Base-by-base conservation (phyloP, 768 basidiomycete species). In the Rhizopogon salebrosus region DNA sequence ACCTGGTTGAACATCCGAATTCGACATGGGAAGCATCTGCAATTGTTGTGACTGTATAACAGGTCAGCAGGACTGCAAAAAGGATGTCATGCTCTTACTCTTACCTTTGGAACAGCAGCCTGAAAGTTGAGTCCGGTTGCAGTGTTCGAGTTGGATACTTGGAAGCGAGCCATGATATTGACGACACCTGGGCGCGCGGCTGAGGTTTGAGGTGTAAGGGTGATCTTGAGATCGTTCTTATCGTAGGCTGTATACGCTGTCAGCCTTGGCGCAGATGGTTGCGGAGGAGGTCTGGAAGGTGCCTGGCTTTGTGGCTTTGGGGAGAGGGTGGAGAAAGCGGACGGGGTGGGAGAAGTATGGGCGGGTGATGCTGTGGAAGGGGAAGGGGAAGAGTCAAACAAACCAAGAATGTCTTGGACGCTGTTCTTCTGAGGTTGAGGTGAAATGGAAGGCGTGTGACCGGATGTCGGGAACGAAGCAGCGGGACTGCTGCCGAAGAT, bases 1-100 rank as follows among this genome's bases (percentile, higher is more conserved):
- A 1, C 93, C 92, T 0, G 91, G 85, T 31, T 70, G 72, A 39
- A 99, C 78, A 49, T 82, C 86, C 10, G 86, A 76, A 67, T 86
- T 93, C 5, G 93, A 93, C 89, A 98, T 98, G 6, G 95, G 92
- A 53, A 93, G 77, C 95, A 99, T 99, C 68, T 98, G 95, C 52
- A 99, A 69, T 66, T 97, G 94, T 71, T 97, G 95, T 0, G 94
- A 90, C 92, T 98, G 63, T 3, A 41, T 6, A 29, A n/a, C n/a
- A 38, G 11, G 6, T 41, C 48, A 46, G 31, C 20, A 38, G 36
- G 29, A 43, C 36, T 16, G 26, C 35, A 26, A 36, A 43, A 22
- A 42, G 11, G 53, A 49, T 14, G 59, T 26, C 23, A 16, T 18
- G 11, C 14, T 31, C 51, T 9, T 24, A n/a, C 8, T 50, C 67